phyloP scores from a whole-genome alignment of 2,329 filamentous ascomycete genomes.

The Plenodomus tracheiphilus region DNA sequence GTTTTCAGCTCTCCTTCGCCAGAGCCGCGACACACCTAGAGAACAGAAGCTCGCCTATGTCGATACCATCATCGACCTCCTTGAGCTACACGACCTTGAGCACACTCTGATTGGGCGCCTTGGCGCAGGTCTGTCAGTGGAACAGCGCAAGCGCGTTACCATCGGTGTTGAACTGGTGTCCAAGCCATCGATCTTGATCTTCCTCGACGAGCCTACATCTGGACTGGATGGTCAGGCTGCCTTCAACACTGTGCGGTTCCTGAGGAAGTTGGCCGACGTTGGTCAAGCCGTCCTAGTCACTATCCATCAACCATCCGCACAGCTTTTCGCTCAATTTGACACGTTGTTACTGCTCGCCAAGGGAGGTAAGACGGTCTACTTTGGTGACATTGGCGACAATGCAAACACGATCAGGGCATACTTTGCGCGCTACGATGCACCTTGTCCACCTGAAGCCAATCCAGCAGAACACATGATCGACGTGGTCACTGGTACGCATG shows the following conservation, averaged over 20 bases:
- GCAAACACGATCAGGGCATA: constrained; percentile 65
- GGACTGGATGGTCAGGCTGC: constrained; percentile 72
- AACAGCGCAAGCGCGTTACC: constrained; percentile 65
- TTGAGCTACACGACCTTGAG: constrained; percentile 30
- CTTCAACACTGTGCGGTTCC: constrained; percentile 72
- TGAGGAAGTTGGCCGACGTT: constrained; percentile 70
- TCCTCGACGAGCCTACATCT: constrained; percentile 75
- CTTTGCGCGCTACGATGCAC: constrained; percentile 55
- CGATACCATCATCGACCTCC: constrained; percentile 30
- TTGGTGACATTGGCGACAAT: constrained; percentile 76
- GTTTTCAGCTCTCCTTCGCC: constrained; percentile 37
- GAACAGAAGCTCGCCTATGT: constrained; percentile 34
- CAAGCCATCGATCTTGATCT: constrained; percentile 67
- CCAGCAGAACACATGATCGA: constrained; percentile 78
- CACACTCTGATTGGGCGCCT: constrained; percentile 29
- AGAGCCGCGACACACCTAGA: constrained; percentile 19
- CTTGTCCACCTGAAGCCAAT: constrained; percentile 55
- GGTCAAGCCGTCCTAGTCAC: constrained; percentile 85
- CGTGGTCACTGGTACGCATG: constrained; percentile 54
- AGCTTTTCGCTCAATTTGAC: constrained; percentile 82
- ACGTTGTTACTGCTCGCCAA: constrained; percentile 73
- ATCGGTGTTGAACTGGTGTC: constrained; percentile 62
- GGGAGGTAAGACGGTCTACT: constrained; percentile 80
- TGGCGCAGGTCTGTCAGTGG: constrained; percentile 43
- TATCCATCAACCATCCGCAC: constrained; percentile 82